These are phyloP conservation scores for Grosmannia penicillata DNA, from an alignment of 2,329 filamentous ascomycete genomes.

Conservation along the genomic window DNA sequence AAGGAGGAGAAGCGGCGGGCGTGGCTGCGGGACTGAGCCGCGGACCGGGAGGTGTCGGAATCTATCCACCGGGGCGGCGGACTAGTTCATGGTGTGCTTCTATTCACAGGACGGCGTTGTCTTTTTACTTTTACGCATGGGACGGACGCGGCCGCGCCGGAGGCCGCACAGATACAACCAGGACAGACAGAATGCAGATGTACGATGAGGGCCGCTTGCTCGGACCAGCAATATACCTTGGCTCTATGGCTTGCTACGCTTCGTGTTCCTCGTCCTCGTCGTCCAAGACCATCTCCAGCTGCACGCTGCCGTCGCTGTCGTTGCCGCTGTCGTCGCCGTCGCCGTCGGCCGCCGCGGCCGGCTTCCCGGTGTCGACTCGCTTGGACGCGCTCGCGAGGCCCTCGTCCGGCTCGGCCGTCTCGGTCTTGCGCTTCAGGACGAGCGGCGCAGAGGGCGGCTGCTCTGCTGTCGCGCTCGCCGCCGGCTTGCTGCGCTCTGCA, in stretches of 20 bases:
- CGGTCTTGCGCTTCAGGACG: conserved; percentile 27
- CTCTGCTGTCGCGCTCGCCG: conserved; percentile 11
- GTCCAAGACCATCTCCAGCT: conserved; percentile 45
- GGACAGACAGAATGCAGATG: not conserved
- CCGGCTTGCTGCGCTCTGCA: conserved; percentile 4
- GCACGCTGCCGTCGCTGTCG: conserved; percentile 36
- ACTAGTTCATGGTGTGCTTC: not conserved
- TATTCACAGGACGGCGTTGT: not conserved
- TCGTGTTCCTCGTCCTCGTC: conserved; percentile 30
- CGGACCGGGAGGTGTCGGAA: not conserved
- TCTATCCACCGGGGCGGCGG: not conserved
- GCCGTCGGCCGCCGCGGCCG: conserved; percentile 1
- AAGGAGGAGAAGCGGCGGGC: conserved; percentile 92
- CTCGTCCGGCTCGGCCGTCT: conserved; percentile 26
- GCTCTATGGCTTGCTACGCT: too few species aligned
- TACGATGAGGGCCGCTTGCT: not conserved
- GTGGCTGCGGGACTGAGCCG: conserved; percentile 66
- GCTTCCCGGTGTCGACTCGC: conserved; percentile 9
- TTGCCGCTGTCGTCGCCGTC: conserved; percentile 28
- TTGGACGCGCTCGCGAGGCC: conserved; percentile 14
- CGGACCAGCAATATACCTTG: too few species aligned
- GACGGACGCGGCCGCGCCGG: too few species aligned
- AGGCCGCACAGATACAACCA: not conserved
- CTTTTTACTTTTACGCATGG: too few species aligned
- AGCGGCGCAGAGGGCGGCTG: conserved; percentile 7